Base-by-base conservation (phyloP, 768 basidiomycete genomes). In the Mycena pura region DNA sequence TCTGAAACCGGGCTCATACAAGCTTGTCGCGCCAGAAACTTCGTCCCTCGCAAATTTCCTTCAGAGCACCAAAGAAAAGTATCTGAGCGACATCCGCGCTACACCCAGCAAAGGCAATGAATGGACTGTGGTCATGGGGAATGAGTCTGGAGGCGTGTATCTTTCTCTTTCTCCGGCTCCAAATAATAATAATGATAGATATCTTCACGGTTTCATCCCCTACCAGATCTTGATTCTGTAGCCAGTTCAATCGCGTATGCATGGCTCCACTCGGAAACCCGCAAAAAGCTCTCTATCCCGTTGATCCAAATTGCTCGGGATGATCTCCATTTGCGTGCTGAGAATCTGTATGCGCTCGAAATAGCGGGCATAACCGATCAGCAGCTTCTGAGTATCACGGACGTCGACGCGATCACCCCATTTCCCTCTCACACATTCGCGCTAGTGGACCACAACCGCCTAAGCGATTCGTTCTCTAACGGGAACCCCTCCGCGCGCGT, bases 41-140 rank as follows among this genome's bases (percentile, higher is more conserved):
- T 62, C 66, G 14, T 63, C 58, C 49, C 68, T 84, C 28, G 72
- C 78, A 3, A 68, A 70, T 7, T 83, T 82, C 64, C 72, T 88
- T 15, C 28, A 49, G n/a, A 69, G 70, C 22, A 75, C 85, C 57
- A 93, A 91, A 71, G 69, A 76, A 24, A 75, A 71, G 24, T 97
- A 92, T 69, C 73, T 95, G 21, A 70, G 68, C 17, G 90, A 88
- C 47, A 67, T 88, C 17, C 70, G 77, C 24, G 75, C 75, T 1
- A 71, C 70, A 17, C 74, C 75, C 9, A 78, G 78, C 1, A 80
- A 81, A 38, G 82, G 78, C 0, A 65, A 72, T 6, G 84, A 86
- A 45, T 99, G 95, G 96, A 90, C 86, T 0, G 80, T 97, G 6
- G 90, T 88, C 0, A 92, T 95, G 88, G 96, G 96, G 0, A 99